Base-by-base conservation (phyloP, 2,329 filamentous ascomycete genomes). In the Fusarium temperatum region DNA sequence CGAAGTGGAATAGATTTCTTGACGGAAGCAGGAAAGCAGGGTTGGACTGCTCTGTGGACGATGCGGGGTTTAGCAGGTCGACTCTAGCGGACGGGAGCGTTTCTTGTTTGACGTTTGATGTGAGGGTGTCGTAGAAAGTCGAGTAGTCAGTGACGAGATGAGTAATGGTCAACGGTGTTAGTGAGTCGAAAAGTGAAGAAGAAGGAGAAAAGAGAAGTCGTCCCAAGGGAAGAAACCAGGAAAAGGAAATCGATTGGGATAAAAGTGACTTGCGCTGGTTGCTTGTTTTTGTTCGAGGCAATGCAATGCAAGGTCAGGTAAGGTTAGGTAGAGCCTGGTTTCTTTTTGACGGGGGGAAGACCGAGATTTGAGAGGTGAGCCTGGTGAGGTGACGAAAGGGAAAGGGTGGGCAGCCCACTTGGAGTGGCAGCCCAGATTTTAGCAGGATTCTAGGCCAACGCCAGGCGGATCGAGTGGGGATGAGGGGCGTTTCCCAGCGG, bases 61-160 rank as follows among this genome's bases (percentile, higher is more conserved):
- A 69, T 77, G 75, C 75, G 75, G 75, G 75, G 74, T 77, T 77
- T 77, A 77, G 74, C 65, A 75, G 57, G 53, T 69, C 60, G 73
- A 66, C 68, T 74, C 63, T 74, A 74, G 72, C 56, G 64, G 64
- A 68, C 35, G 47, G 54, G 71, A 72, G 61, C 66, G 63, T 53
- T 53, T 68, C 51, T 73, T 54, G 68, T 61, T 42, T 66, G 62
- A 68, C 53, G 51, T 64, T 67, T 57, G 54, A 61, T 65, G 45
- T 50, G 58, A 28, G 62, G 54, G 39, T 54, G 70, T 74, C 70
- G 74, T 71, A 59, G 60, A n/a, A 74, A 63, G 64, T 68, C 68
- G 72, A 66, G 44, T 44, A 62, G 63, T 51, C 32, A 65, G 63
- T 45, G 55, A 64, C 64, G 61, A 53, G 68, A 56, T 59, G 61